Conservation (phyloP, 345 rosid species). For the Melaleuca alternifolia region DNA sequence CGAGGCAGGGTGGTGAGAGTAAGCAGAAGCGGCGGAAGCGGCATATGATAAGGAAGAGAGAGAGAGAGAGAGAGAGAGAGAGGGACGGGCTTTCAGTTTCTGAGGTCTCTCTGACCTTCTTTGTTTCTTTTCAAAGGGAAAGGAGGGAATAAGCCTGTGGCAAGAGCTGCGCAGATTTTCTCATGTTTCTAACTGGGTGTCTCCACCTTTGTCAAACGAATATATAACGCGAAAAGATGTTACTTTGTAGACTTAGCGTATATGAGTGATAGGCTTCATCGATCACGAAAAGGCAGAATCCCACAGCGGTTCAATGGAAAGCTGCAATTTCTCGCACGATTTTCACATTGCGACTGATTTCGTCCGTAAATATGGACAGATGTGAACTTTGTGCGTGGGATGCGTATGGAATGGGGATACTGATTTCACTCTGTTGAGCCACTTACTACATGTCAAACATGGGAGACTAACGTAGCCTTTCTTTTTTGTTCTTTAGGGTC, state of each 20-base stretch:
- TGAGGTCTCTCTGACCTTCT: background rate
- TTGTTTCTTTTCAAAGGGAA: background rate
- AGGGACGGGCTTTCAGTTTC: background rate
- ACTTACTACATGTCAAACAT: background rate
- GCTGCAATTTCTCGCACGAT: background rate
- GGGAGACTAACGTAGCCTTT: background rate
- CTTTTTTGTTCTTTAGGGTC: background rate
- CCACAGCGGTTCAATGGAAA: background rate
- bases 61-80: slow-evolving; percentile 3
- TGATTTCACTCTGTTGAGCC: background rate
- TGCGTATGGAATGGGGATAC: background rate
- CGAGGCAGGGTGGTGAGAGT: background rate
- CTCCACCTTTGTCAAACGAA: background rate
- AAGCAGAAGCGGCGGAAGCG: background rate
- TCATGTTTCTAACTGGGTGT: background rate
- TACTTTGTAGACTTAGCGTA: background rate
- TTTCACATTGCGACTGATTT: background rate
- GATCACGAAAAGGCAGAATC: background rate
- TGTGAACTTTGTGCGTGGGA: no score
- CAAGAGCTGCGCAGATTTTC: background rate
- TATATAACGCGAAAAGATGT: background rate
- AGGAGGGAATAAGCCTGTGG: background rate
- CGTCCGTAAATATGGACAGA: background rate
- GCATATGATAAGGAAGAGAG: slow-evolving; percentile 1
- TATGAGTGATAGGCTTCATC: background rate